Base-by-base conservation (phyloP, 2,329 filamentous ascomycete species). In the Ascochyta viciae-villosae region DNA sequence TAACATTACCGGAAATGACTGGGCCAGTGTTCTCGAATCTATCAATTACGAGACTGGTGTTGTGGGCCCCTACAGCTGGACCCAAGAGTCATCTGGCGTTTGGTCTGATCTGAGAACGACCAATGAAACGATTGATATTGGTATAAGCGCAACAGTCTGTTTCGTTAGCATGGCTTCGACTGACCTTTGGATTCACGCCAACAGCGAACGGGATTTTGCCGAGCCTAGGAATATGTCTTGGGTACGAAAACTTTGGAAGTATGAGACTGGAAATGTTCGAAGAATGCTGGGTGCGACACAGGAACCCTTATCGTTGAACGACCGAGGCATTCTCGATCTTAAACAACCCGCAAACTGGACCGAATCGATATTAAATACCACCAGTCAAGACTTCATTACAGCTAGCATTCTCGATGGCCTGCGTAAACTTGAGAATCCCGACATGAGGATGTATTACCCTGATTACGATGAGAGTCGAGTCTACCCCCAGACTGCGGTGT, bases 91-190 rank as follows among this genome's bases (percentile, higher is more conserved):
- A 1, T 42, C 23, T 6, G 43, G 50, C 2, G 8, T 42, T 19
- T 54, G 50, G 43, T 31, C 43, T 12, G 31, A 42, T 12, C 15
- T 48, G 3, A 35, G 13, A 24, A 16, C 50, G 10, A 23, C 26
- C 38, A 41, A 48, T 4, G 4, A 26, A 2, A 46, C 50, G 2
- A 3, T 34, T 2, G 45, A 48, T 13, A 37, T 49, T 16, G 52
- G 39, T 22, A 5, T 55, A 10, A 43, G 39, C 34, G 45, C 45
- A 1, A 45, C 44, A 10, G 23, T 55, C 16, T 55, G 52, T 40
- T 55, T 55, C 26, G 16, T 35, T 12, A 42, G 24, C 29, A 16
- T 43, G 34, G 41, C n/a, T 23, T 23, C 19, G 39, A 24, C 27
- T 22, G 33, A 41, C 26, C 3, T 33, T 16, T 16, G 13, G n/a